A percentile compares a stretch with the other conserved stretches of the same genome.
phyloP scores from a whole-genome alignment of 495 filamentous ascomycete genomes.

The Durotheca rogersii region DNA sequence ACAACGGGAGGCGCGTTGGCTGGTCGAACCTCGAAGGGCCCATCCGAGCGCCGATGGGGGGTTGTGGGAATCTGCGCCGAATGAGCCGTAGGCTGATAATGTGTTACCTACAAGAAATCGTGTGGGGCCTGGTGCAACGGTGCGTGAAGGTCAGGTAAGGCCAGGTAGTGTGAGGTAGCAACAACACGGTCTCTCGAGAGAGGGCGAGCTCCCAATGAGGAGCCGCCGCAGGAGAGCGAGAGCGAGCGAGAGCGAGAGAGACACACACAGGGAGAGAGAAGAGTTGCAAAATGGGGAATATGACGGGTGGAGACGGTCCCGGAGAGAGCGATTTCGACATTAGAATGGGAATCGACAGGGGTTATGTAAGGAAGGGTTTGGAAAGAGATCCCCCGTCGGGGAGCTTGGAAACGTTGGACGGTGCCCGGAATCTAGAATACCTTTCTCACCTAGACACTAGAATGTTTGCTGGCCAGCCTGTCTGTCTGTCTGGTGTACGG shows the following conservation, averaged over 20 bases:
- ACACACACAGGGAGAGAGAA: too few species aligned
- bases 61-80: conserved; percentile 49
- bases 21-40: conserved; percentile 24
- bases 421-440: conserved; percentile 24
- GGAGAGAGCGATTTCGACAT: conserved; percentile 19
- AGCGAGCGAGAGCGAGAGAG: too few species aligned
- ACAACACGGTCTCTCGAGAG: conserved; percentile 20
- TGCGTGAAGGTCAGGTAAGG: conserved; percentile 12
- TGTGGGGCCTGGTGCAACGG: conserved; percentile 37
- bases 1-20: conserved; percentile 18
- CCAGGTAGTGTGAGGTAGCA: conserved; percentile 22
- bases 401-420: conserved; percentile 13
- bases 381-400: conserved; percentile 17
- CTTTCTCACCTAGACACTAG: conserved; percentile 10
- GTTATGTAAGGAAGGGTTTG: conserved; percentile 30
- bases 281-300: conserved; percentile 25
- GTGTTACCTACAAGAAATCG: conserved; percentile 36
- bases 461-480: conserved; percentile 30
- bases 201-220: conserved; percentile 25
- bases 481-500: conserved; percentile 31
- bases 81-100: conserved; percentile 54
- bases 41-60: conserved; percentile 20
- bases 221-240: too few species aligned
- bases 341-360: conserved; percentile 24
- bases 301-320: conserved; percentile 18